Base-by-base conservation (phyloP, 2,329 filamentous ascomycete genomes). In the Colletotrichum sp. region DNA sequence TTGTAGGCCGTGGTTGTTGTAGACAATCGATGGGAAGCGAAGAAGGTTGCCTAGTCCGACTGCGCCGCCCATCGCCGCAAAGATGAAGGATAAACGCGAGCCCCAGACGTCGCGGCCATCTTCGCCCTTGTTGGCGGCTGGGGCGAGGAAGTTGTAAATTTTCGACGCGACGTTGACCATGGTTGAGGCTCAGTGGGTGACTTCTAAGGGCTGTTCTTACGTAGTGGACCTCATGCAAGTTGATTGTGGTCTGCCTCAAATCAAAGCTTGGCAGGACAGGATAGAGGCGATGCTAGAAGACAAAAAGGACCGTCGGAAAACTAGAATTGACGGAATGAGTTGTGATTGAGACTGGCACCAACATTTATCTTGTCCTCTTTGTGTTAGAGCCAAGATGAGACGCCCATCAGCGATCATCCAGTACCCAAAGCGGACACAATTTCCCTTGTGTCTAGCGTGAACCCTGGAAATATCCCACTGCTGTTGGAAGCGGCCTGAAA, bases 1-100 rank as follows among this genome's bases (percentile, higher is more conserved):
- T 75, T 91, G 89, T 1, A 90, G 82, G 10, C 89, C 89, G 64
- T 89, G 85, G 78, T 91, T 91, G 79, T 90, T 90, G 84, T 89
- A 91, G 2, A 90, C 86, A 34, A 89, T 87, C 0, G 88, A 90
- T 0, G 89, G 89, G 75, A 89, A 91, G 34, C 89, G 85, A 4
- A 91, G 83, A n/a, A 91, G 81, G 67, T 91, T 91, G 13, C 89
- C 89, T 68, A 89, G 85, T 26, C 89, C 89, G 5, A 88, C 87
- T 48, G 87, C 89, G 34, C 89, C 89, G 13, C 89, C 88, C 88
- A 88, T 88, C 2, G 87, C 85, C 26, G 87, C 87, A 8, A 89
- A 85, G 9, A 89, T 81, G 77, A 88, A 89, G 10, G 87, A 85
- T 7, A 86, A 80, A 26, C 87, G 82, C 1, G 86, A 88, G 0